Percentiles rank a stretch among this genome's conserved stretches.
Conservation (phyloP, 23 red algal genomes). For the Gracilaria gracilis region DNA sequence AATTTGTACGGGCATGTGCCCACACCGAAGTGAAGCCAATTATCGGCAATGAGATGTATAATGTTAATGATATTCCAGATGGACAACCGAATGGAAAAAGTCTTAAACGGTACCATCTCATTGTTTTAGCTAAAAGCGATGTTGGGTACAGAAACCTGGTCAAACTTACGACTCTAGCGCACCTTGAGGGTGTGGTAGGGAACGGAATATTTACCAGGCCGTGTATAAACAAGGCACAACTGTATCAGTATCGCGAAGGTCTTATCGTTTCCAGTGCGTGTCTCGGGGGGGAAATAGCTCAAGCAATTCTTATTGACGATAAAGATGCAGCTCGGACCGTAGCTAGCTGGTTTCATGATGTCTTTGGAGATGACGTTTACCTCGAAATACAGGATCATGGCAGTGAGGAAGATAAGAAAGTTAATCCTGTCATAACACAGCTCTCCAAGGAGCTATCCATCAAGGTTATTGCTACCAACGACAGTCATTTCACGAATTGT, state of each 20-base stretch:
- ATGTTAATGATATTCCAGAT: slow-evolving; percentile 61
- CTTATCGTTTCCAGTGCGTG: too few relatives aligned
- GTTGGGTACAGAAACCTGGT: too few relatives aligned
- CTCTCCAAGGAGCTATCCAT: slow-evolving; percentile 74
- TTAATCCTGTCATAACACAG: slow-evolving; percentile 64
- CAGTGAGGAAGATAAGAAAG: slow-evolving; percentile 71
- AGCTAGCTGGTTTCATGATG: slow-evolving; percentile 92
- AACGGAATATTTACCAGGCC: slow-evolving; percentile 87
- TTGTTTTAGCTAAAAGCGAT: slow-evolving; percentile 90
- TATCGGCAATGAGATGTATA: slow-evolving; percentile 98
- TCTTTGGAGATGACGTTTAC: slow-evolving; percentile 92
- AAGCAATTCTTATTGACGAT: slow-evolving; percentile 66
- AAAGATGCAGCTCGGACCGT: slow-evolving; percentile 67
- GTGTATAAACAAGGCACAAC: too few relatives aligned
- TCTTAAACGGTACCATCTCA: slow-evolving; percentile 83
- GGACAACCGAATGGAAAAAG: slow-evolving; percentile 11
- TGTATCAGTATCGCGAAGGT: too few relatives aligned
- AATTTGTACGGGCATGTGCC: slow-evolving; percentile 76
- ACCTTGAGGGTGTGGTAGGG: slow-evolving; percentile 79
- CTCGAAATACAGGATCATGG: slow-evolving; percentile 97
- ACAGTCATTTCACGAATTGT: too few relatives aligned
- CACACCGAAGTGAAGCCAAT: slow-evolving; percentile 84
- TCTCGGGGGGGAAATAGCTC: too few relatives aligned
- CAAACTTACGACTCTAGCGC: slow-evolving; percentile 82
- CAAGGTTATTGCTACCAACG: slow-evolving; percentile 90